Conservation (phyloP, 2,329 filamentous ascomycete genomes). For the Fusarium protoensiforme region DNA sequence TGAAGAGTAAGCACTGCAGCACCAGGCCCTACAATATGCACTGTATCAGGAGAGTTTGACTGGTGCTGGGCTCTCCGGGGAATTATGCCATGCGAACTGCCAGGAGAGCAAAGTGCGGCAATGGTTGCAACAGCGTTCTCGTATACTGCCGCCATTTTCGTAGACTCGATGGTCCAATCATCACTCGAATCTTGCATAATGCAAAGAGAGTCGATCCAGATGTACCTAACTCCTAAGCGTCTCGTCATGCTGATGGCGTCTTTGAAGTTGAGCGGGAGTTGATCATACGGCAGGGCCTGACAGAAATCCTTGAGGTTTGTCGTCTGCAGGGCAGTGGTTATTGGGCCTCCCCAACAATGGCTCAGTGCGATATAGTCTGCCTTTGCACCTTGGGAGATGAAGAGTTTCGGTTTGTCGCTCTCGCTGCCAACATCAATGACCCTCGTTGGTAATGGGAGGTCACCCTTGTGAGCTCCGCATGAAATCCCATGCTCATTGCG, state of each 20-base stretch:
- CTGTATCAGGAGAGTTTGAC: background rate
- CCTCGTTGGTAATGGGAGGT: background rate
- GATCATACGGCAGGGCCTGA: background rate
- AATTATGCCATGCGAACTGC: background rate
- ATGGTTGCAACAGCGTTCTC: background rate
- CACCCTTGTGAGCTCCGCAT: background rate
- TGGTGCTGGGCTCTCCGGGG: background rate
- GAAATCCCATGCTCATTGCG: background rate
- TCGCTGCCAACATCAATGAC: background rate
- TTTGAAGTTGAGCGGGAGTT: background rate
- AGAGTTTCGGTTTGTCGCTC: background rate
- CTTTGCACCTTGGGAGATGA: background rate
- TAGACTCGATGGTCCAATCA: background rate
- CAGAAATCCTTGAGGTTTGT: background rate
- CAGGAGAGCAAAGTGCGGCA: background rate
- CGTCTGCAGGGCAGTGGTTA: background rate
- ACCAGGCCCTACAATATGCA: background rate
- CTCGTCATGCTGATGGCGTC: background rate
- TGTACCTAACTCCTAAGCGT: background rate
- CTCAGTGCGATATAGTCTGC: background rate
- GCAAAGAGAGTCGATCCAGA: constrained; percentile 7
- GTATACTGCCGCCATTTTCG: background rate
- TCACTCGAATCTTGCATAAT: background rate
- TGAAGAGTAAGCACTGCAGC: background rate
- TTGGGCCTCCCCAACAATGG: background rate